phyloP scores from a whole-genome alignment of 305 asterid species.

The Rubia tinctorum region DNA sequence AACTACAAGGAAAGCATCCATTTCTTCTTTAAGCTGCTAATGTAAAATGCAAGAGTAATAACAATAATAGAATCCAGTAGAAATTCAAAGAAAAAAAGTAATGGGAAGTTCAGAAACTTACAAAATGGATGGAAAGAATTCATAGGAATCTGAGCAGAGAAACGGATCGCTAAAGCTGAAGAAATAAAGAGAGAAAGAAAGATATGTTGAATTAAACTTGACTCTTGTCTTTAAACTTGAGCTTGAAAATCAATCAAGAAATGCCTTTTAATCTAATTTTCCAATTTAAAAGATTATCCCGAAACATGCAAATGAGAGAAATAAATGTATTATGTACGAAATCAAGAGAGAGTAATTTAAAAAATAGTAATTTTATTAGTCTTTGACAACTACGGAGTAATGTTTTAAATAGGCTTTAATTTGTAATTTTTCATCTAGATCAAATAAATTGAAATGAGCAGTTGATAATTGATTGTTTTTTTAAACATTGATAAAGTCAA shows the following conservation, averaged over 20 bases:
- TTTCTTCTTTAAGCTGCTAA: background rate
- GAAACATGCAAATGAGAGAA: background rate
- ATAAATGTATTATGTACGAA: too few relatives aligned
- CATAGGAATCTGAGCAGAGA: conserved; percentile 4
- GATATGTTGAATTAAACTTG: background rate
- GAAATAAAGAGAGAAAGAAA: background rate
- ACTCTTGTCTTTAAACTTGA: background rate
- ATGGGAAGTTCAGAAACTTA: conserved; percentile 4
- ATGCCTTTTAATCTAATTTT: background rate
- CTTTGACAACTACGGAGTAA: too few relatives aligned
- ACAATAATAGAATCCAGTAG: background rate
- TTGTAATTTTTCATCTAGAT: too few relatives aligned
- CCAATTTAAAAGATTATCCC: background rate
- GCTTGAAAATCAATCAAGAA: background rate
- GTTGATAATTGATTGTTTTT: too few relatives aligned
- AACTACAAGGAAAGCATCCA: conserved; percentile 7
- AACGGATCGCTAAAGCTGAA: background rate
- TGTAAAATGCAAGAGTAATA: background rate
- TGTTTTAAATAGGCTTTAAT: too few relatives aligned
- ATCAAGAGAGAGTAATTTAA: too few relatives aligned
- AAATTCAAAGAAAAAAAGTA: background rate
- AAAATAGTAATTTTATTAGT: too few relatives aligned
- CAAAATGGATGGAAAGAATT: background rate
- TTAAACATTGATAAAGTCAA: too few relatives aligned
- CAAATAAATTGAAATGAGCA: too few relatives aligned